Percentiles rank a stretch among this genome's conserved stretches.
Evolutionary conservation across 257 asterid species (phyloP).

Genomic region (Penstemon davidsonii): DNA sequence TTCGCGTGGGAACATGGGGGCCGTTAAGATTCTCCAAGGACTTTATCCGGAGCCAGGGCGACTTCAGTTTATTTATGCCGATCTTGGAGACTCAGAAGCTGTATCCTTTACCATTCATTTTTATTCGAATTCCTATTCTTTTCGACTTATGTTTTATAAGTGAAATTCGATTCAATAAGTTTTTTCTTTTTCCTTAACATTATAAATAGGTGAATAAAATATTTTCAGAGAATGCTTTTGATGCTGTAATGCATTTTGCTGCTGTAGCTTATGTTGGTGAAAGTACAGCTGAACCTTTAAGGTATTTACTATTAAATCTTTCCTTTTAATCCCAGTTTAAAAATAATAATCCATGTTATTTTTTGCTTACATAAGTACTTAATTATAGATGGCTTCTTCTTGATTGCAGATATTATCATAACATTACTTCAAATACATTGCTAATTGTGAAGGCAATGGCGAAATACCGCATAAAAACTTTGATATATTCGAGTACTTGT

Average conservation of each 20-base stretch:
- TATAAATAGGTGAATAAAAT: constrained; percentile 57
- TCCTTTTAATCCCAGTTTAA: not conserved
- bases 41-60: constrained; percentile 79
- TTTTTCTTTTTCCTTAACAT: constrained; percentile 30
- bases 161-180: not conserved
- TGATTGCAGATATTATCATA: constrained; percentile 75
- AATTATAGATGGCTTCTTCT: no score
- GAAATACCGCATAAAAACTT: constrained; percentile 54
- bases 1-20: constrained; percentile 85
- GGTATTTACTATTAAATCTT: constrained; percentile 35
- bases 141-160: not conserved
- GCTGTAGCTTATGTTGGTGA: constrained; percentile 98
- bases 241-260: constrained; percentile 96
- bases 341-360: not conserved
- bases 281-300: constrained; percentile 82
- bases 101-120: constrained; percentile 40
- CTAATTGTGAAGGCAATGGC: constrained; percentile 83
- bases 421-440: constrained; percentile 86
- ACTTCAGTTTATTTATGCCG: constrained; percentile 77
- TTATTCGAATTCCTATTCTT: not conserved
- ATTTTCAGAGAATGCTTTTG: constrained; percentile 74
- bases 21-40: constrained; percentile 65
- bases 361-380: not conserved
- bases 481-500: constrained; percentile 90
- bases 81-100: constrained; percentile 66